Evolutionary conservation across 345 rosid genomes (phyloP).

Genomic region (Balakata baccata): DNA sequence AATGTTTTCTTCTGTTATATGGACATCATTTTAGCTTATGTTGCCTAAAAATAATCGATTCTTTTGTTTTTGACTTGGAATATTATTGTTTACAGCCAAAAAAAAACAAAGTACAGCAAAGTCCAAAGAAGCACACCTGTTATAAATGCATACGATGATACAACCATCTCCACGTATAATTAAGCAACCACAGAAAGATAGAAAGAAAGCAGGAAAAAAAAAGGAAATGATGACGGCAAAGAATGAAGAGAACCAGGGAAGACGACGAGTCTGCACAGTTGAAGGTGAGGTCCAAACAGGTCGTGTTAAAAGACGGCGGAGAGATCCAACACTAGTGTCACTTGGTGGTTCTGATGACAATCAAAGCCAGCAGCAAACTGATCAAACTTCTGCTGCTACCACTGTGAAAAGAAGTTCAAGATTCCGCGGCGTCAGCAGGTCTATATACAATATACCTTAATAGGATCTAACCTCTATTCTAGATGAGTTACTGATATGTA

Average conservation of each 20-base stretch:
- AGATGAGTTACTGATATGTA: background rate
- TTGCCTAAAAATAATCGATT: constrained; percentile 20
- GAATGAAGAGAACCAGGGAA: constrained; percentile 34
- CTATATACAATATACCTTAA: background rate
- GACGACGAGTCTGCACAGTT: constrained; percentile 15
- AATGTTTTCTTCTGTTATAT: no score
- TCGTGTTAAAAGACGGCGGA: constrained; percentile 47
- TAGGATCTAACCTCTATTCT: background rate
- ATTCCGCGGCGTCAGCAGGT: constrained; percentile 73
- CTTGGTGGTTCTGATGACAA: constrained; percentile 4
- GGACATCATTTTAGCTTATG: constrained; percentile 1
- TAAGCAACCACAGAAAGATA: background rate
- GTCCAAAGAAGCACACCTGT: background rate
- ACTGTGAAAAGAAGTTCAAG: constrained; percentile 69
- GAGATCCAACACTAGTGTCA: constrained; percentile 31
- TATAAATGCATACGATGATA: constrained; percentile 6
- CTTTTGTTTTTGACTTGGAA: constrained; percentile 9
- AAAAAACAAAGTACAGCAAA: constrained; percentile 6
- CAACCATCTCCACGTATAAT: background rate
- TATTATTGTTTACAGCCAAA: background rate
- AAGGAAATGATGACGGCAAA: constrained; percentile 43
- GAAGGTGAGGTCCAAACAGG: constrained; percentile 18
- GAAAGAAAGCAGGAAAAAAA: background rate
- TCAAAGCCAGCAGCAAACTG: constrained; percentile 28
- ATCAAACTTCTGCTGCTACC: constrained; percentile 34